These are phyloP conservation scores for Pseudomonodictys pantanalensis DNA, from an alignment of 495 filamentous ascomycete genomes.

Conservation along the genomic window DNA sequence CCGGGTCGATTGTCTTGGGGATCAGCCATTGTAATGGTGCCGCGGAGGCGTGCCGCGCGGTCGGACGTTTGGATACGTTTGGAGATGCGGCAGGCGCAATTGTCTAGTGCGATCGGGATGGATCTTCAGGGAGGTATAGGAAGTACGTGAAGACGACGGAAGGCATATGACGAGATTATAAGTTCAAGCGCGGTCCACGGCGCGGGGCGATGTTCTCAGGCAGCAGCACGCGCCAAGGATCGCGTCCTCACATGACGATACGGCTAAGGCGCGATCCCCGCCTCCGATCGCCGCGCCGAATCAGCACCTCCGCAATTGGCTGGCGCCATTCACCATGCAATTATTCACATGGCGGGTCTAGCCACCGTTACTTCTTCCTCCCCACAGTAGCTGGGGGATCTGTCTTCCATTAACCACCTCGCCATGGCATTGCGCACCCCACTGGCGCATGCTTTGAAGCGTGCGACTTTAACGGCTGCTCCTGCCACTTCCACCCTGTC, in stretches of 20 bases:
- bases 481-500: not conserved
- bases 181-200: too few relatives aligned
- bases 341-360: constrained; percentile 10
- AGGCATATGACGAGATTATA: too few relatives aligned
- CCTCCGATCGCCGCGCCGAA: not conserved
- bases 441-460: constrained; percentile 5
- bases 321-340: not conserved
- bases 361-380: constrained; percentile 1
- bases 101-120: too few relatives aligned
- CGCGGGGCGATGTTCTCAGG: too few relatives aligned
- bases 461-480: constrained; percentile 1
- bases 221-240: too few relatives aligned
- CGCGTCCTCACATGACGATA: not conserved
- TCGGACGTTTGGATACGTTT: not conserved
- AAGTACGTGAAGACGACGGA: too few relatives aligned
- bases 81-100: too few relatives aligned
- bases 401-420: not conserved
- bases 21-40: constrained; percentile 23
- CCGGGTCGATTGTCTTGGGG: constrained; percentile 22
- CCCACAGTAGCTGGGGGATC: not conserved
- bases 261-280: not conserved
- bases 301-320: not conserved
- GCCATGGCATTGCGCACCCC: constrained; percentile 25
- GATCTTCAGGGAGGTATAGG: too few relatives aligned
- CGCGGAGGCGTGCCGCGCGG: not conserved